Percentiles rank a stretch among this genome's conserved stretches.
phyloP scores from a whole-genome alignment of 1,139 yeast genomes.

The Zygoascus sp. region DNA sequence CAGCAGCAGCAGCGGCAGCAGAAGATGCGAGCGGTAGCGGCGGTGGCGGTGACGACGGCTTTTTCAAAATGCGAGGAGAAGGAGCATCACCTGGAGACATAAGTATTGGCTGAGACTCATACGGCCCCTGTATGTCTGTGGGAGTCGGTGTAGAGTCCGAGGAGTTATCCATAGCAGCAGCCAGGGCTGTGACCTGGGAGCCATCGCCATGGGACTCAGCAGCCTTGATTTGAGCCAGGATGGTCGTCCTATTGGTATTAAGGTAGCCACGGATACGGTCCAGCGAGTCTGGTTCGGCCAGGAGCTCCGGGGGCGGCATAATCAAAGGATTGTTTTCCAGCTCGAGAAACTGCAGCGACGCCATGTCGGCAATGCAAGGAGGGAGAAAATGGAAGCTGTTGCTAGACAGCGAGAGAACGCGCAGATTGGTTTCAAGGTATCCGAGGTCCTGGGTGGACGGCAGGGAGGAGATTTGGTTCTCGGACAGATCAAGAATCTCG shows the following conservation, averaged over 20 bases:
- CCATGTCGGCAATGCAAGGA: constrained; percentile 50
- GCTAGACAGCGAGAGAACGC: constrained; percentile 59
- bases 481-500: constrained; percentile 66
- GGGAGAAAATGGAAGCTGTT: constrained; percentile 59
- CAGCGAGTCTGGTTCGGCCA: constrained; percentile 39
- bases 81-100: neutral
- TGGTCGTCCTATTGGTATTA: constrained; percentile 22
- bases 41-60: neutral
- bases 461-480: constrained; percentile 48
- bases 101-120: too few species aligned
- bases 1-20: constrained; percentile 5
- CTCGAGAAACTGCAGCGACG: constrained; percentile 57
- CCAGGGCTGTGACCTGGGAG: too few species aligned
- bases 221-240: constrained; percentile 10
- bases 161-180: constrained; percentile 7
- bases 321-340: constrained; percentile 64
- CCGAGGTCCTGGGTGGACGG: constrained; percentile 38
- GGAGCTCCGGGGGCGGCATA: constrained; percentile 44
- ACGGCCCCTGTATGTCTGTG: neutral
- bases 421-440: constrained; percentile 34
- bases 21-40: constrained; percentile 7
- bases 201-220: constrained; percentile 6
- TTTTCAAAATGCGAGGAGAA: neutral
- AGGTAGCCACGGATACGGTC: constrained; percentile 54
- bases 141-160: constrained; percentile 9